Evolutionary conservation across 2,329 filamentous ascomycete genomes (phyloP), one percentile per base, ranked within the genome.

Genomic region (Aspergillus sp.): DNA sequence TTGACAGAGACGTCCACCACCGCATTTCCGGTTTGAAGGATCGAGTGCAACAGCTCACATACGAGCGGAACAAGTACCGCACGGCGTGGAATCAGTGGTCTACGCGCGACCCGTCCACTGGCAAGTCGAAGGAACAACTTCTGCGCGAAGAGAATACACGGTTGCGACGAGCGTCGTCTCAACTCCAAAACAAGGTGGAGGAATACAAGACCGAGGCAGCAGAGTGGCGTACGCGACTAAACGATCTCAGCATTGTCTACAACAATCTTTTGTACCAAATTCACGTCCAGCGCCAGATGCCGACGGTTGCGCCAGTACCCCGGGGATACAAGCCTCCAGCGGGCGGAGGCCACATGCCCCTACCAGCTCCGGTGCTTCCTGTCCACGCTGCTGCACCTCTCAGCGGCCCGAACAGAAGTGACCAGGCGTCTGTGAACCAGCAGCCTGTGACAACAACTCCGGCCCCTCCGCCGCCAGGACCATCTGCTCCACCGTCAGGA

Each of bases 51-150:
- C 52, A 56, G 6, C 51, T 69, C n/a, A 60, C 54, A 3, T 52
- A 53, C 5, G 67, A 72, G 36, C 65, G 67, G 2, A 60, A 66
- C 43, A 63, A 61, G 42, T 65, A 66, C 41, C 63, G 59, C 24
- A 61, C 57, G n/a, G 58, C 51, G 5, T 61, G 65, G 43, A 47
- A 54, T 7, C 54, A 62, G 40, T 64, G 62, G 51, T 62, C 56
- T 3, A 47, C 32, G 1, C 26, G 65, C 40, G 66, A 73, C 30
- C 54, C 58, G 0, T 46, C 45, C 20, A 66, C 69, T 2, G 67
- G 67, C 2, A 69, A 68, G 50, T 54, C 58, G 10, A 61, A 55
- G 13, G 50, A 57, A 20, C 53, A 63, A 42, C 9, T 54, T 22
- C 43, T 63, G 5, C 60, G 54, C 11, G 55, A 60, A 22, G 53